These are phyloP conservation scores for Pseudogymnoascus sp. DNA, from an alignment of 2,329 filamentous ascomycete genomes.

Conservation along the genomic window DNA sequence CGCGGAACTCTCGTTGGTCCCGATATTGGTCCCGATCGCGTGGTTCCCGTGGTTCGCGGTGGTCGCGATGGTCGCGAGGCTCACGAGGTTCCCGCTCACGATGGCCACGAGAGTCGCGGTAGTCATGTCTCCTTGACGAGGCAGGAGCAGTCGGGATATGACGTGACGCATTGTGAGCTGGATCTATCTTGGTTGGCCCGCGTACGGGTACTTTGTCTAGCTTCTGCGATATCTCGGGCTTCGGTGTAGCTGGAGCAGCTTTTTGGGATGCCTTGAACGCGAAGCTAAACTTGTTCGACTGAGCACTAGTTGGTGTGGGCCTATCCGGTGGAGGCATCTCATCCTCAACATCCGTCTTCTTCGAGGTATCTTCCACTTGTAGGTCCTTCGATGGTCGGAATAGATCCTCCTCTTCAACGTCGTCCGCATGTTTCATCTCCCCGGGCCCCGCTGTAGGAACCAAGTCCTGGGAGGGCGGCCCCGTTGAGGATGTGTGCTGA, in stretches of 20 bases:
- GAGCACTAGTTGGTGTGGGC: constrained; percentile 37
- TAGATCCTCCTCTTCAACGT: constrained; percentile 37
- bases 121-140: constrained; percentile 34
- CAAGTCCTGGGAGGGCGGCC: constrained; percentile 22
- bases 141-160: constrained; percentile 48
- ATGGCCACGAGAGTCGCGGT: constrained; percentile 16
- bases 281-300: constrained; percentile 75
- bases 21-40: neutral
- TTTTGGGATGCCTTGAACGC: constrained; percentile 74
- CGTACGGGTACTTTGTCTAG: constrained; percentile 46
- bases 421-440: constrained; percentile 28
- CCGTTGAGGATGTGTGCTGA: constrained; percentile 27
- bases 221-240: constrained; percentile 58
- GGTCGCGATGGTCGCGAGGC: neutral
- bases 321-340: constrained; percentile 49
- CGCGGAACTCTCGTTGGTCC: neutral
- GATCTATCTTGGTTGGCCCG: constrained; percentile 8
- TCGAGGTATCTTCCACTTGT: constrained; percentile 54
- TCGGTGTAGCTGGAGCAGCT: constrained; percentile 47
- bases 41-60: neutral
- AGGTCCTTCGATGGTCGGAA: constrained; percentile 58
- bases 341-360: constrained; percentile 39
- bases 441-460: constrained; percentile 21
- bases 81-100: neutral
- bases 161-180: constrained; percentile 23